These are phyloP conservation scores for Aspergillus bertholletiae DNA, from an alignment of 495 filamentous ascomycete genomes.

Conservation along the genomic window DNA sequence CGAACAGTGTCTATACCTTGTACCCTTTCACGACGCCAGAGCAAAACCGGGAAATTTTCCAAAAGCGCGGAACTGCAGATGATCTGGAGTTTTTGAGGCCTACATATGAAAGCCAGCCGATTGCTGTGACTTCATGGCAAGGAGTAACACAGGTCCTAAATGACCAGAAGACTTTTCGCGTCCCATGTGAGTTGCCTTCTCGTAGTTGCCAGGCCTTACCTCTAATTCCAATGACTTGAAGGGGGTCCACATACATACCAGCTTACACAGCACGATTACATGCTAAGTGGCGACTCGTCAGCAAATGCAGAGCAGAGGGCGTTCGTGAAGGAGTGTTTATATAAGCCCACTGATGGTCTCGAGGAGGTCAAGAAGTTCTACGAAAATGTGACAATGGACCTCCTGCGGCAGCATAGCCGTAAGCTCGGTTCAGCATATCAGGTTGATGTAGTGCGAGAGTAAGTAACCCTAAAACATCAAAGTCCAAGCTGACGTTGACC, in stretches of 20 bases:
- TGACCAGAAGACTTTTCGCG: conserved; percentile 8
- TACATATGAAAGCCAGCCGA: not conserved
- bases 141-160: conserved; percentile 4
- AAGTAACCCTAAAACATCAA: not conserved
- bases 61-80: conserved; percentile 37
- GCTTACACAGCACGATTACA: conserved; percentile 48
- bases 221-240: conserved; percentile 23
- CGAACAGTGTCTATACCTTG: conserved; percentile 64
- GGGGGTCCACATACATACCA: conserved; percentile 10
- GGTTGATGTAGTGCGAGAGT: conserved; percentile 60
- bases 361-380: conserved; percentile 31
- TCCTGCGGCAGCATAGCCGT: conserved; percentile 54
- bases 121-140: conserved; percentile 7
- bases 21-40: conserved; percentile 63
- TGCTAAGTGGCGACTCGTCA: conserved; percentile 48
- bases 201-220: conserved; percentile 16
- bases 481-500: not conserved
- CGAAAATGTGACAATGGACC: conserved; percentile 48
- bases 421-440: conserved; percentile 40
- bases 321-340: conserved; percentile 1
- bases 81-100: conserved; percentile 61
- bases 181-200: conserved; percentile 1
- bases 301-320: conserved; percentile 25
- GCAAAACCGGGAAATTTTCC: conserved; percentile 50
- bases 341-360: not conserved